These are phyloP conservation scores for Cajanus cajan DNA, from an alignment of 306 rosid genomes.

Conservation along the genomic window DNA sequence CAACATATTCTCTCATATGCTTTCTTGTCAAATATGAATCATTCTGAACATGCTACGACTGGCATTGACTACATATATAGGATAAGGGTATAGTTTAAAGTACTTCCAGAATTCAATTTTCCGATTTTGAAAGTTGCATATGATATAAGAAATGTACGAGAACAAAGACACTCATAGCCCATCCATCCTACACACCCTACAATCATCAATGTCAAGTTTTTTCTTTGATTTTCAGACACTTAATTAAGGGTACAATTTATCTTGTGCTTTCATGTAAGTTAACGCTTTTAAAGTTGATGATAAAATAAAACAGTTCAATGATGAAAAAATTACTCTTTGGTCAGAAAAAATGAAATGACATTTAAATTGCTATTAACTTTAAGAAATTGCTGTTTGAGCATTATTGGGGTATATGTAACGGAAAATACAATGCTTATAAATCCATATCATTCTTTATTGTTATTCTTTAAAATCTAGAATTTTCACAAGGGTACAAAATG, in stretches of 20 bases:
- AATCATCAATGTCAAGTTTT: background rate
- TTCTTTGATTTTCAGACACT: background rate
- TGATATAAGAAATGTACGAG: background rate
- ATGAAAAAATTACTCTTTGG: background rate
- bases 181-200: background rate
- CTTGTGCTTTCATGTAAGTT: background rate
- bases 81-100: too few relatives aligned
- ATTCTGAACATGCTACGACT: conserved; percentile 25
- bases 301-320: background rate
- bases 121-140: background rate
- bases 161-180: background rate
- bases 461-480: background rate
- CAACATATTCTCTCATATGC: background rate
- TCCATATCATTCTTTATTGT: background rate
- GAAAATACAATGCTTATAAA: background rate
- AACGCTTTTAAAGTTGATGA: background rate
- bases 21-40: background rate
- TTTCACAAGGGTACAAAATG: background rate
- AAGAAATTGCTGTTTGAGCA: background rate
- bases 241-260: background rate
- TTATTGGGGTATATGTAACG: background rate
- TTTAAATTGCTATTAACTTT: background rate
- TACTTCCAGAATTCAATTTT: background rate
- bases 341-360: background rate
- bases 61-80: conserved; percentile 28